phyloP scores from a whole-genome alignment of 495 filamentous ascomycete species.

The Chlorociboria aeruginascens region DNA sequence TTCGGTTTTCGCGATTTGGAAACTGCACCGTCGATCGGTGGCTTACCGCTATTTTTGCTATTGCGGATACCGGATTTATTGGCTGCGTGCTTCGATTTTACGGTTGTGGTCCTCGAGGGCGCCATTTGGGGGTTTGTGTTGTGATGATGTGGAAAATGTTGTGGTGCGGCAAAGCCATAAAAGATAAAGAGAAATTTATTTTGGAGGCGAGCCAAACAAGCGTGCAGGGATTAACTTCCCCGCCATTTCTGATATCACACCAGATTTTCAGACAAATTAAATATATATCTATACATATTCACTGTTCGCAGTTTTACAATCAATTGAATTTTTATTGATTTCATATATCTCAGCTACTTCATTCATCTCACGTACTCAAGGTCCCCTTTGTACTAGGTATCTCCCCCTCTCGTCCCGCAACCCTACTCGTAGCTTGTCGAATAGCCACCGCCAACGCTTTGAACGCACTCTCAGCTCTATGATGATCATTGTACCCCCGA shows the following conservation, averaged over 20 bases:
- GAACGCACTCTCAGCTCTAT: conserved; percentile 92
- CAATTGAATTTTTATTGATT: background rate
- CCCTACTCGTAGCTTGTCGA: conserved; percentile 56
- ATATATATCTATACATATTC: no score
- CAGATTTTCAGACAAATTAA: no score
- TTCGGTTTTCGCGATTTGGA: conserved; percentile 29
- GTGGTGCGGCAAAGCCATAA: background rate
- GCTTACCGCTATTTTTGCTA: conserved; percentile 13
- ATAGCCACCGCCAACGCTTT: conserved; percentile 89
- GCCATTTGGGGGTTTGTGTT: conserved; percentile 27
- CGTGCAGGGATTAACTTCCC: no score
- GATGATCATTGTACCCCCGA: conserved; percentile 87
- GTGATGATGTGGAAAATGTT: background rate
- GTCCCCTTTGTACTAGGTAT: conserved; percentile 92
- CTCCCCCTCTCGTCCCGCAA: conserved; percentile 75
- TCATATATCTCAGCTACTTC: background rate
- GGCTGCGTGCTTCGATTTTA: conserved; percentile 45
- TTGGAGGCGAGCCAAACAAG: background rate
- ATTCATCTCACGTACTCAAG: conserved; percentile 31
- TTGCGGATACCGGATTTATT: conserved; percentile 28
- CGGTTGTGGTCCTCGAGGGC: conserved; percentile 34
- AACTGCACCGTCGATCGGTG: conserved; percentile 25
- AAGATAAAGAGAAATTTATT: conserved; percentile 10
- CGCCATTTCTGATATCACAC: background rate
- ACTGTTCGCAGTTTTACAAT: background rate